These are phyloP conservation scores for Phyllosticta capitalensis DNA, from an alignment of 2,329 filamentous ascomycete genomes.

Conservation along the genomic window DNA sequence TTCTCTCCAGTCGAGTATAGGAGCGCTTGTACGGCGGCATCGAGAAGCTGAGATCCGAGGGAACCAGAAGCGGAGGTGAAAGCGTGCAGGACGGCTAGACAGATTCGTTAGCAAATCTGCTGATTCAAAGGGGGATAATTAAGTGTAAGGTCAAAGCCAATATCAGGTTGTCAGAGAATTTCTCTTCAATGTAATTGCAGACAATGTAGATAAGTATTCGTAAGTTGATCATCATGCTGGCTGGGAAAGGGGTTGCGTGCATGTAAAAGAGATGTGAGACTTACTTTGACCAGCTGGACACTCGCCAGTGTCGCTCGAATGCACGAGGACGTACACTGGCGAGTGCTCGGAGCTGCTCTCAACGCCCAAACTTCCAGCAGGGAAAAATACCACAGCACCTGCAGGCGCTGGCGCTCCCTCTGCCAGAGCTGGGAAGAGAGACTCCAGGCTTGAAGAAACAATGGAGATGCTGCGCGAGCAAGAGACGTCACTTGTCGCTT, in stretches of 20 bases:
- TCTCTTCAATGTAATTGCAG: conserved; percentile 87
- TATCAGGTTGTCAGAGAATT: conserved; percentile 85
- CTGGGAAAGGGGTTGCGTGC: conserved; percentile 13
- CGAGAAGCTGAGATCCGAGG: conserved; percentile 26
- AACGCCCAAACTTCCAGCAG: conserved; percentile 44
- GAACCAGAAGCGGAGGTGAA: conserved; percentile 33
- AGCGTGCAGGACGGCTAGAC: conserved; percentile 50
- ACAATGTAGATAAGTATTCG: conserved; percentile 99
- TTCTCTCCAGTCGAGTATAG: conserved; percentile 29
- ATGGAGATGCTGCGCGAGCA: conserved; percentile 46
- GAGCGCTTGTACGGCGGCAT: conserved; percentile 35
- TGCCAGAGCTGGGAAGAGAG: conserved; percentile 59
- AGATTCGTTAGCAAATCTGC: conserved; percentile 13
- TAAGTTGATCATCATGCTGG: conserved; percentile 73
- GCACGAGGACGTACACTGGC: conserved; percentile 55
- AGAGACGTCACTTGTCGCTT: not conserved
- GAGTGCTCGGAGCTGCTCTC: conserved; percentile 21
- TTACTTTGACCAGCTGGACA: conserved; percentile 85
- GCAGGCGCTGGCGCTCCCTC: conserved; percentile 71
- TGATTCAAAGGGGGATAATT: conserved; percentile 14
- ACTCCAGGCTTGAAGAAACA: conserved; percentile 53
- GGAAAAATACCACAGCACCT: conserved; percentile 60
- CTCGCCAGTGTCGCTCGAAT: conserved; percentile 87
- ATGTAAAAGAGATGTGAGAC: conserved; percentile 33
- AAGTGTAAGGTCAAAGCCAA: conserved; percentile 26